Conservation (phyloP, 306 rosid species). For the Argentina anserina region DNA sequence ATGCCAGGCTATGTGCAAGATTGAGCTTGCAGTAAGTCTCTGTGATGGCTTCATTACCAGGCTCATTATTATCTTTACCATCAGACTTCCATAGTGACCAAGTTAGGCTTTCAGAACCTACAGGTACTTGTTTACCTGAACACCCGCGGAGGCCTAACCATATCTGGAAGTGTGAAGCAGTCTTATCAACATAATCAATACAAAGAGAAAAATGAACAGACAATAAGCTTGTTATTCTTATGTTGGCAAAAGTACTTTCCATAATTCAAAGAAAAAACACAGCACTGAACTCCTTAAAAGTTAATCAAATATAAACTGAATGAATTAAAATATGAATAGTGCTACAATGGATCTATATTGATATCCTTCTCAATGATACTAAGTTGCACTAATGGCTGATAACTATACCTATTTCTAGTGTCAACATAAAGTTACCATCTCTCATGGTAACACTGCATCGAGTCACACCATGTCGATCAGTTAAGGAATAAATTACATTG, state of each 20-base stretch:
- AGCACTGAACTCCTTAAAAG: not conserved
- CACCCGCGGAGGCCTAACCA: slow-evolving; percentile 40
- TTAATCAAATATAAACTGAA: not conserved
- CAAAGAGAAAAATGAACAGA: not conserved
- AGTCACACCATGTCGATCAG: not conserved
- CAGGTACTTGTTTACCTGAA: slow-evolving; percentile 47
- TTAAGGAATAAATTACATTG: not conserved
- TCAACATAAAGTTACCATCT: not conserved
- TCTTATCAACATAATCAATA: not conserved
- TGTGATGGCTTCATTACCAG: slow-evolving; percentile 26
- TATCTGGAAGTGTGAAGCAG: slow-evolving; percentile 51
- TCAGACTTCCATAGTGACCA: slow-evolving; percentile 62
- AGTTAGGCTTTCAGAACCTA: slow-evolving; percentile 50
- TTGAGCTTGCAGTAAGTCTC: slow-evolving; percentile 64
- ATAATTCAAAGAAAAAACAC: not conserved
- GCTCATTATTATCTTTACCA: slow-evolving; percentile 14
- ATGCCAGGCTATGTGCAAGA: slow-evolving; percentile 41
- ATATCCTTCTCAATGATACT: not conserved
- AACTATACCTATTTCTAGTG: not conserved
- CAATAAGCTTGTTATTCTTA: not conserved
- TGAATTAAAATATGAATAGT: not conserved
- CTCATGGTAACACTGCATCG: not conserved
- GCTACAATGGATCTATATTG: not conserved
- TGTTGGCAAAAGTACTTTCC: not conserved
- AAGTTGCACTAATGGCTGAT: not conserved